Evolutionary conservation across 768 basidiomycete species (phyloP).

Genomic region (Tylopilus sp.): DNA sequence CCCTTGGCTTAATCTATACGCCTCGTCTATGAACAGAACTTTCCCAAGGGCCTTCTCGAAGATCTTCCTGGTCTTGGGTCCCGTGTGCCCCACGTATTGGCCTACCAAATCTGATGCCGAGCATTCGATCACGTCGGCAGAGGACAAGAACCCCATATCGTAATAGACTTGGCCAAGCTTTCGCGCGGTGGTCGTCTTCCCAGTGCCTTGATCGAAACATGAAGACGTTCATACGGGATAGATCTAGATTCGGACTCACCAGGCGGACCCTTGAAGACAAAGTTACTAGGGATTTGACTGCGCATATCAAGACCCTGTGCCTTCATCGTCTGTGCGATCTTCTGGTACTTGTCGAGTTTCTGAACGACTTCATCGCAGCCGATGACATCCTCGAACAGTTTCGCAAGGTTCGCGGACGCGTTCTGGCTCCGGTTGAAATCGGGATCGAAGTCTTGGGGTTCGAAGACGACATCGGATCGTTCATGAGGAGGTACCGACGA

Average conservation of each 20-base stretch:
- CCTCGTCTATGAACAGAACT: slow-evolving; percentile 71
- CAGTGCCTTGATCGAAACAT: slow-evolving; percentile 44
- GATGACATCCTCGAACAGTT: slow-evolving; percentile 61
- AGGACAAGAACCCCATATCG: slow-evolving; percentile 56
- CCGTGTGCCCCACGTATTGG: slow-evolving; percentile 69
- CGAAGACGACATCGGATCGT: slow-evolving; percentile 30
- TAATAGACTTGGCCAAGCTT: slow-evolving; percentile 63
- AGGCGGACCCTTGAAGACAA: slow-evolving; percentile 72
- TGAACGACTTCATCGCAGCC: slow-evolving; percentile 54
- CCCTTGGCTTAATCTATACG: slow-evolving; percentile 59
- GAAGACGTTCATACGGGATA: not conserved
- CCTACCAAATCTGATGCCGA: slow-evolving; percentile 70
- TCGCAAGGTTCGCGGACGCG: slow-evolving; percentile 48
- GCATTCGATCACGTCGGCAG: slow-evolving; percentile 57
- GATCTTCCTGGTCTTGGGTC: slow-evolving; percentile 56
- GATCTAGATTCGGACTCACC: slow-evolving; percentile 34
- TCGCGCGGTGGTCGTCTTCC: slow-evolving; percentile 60
- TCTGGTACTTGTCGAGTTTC: slow-evolving; percentile 51
- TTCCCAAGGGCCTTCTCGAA: slow-evolving; percentile 65
- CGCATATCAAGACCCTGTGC: slow-evolving; percentile 40
- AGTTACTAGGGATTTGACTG: slow-evolving; percentile 57
- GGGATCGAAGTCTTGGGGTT: slow-evolving; percentile 58
- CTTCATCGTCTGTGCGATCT: slow-evolving; percentile 43
- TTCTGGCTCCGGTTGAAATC: slow-evolving; percentile 49
- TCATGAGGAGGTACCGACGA: slow-evolving; percentile 17